Evolutionary conservation across 2,329 filamentous ascomycete genomes (phyloP).

Genomic region (Verticillium tricorpus): DNA sequence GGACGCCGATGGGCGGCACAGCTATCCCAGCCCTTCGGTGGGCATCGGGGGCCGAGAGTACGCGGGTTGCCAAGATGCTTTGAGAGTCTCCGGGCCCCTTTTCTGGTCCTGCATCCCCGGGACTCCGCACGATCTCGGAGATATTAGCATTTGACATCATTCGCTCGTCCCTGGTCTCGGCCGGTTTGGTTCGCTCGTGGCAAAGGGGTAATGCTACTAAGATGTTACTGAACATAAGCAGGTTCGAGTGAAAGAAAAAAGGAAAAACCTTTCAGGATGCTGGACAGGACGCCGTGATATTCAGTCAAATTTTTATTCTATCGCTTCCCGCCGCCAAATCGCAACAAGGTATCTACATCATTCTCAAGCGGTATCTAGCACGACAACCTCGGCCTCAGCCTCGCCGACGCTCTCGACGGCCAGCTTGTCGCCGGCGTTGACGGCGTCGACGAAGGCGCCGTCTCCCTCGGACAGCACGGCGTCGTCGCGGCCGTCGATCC

Average conservation of each 20-base stretch:
- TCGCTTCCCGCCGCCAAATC: neutral
- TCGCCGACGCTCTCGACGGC: constrained; percentile 64
- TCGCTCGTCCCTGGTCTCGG: too few species aligned
- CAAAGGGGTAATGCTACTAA: too few species aligned
- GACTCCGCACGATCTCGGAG: too few species aligned
- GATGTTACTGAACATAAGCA: too few species aligned
- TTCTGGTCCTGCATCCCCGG: too few species aligned
- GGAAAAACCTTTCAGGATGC: too few species aligned
- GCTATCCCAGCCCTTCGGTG: neutral
- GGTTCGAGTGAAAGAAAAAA: too few species aligned
- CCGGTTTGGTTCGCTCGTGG: too few species aligned
- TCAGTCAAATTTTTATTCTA: neutral
- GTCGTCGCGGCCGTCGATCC: constrained; percentile 61
- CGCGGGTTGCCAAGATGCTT: neutral
- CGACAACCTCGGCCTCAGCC: constrained; percentile 64
- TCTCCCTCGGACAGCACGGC: constrained; percentile 71
- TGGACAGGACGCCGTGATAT: too few species aligned
- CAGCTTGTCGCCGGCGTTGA: constrained; percentile 61
- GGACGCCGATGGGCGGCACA: neutral
- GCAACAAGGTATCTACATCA: neutral
- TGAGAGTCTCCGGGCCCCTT: neutral
- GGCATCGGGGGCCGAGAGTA: too few species aligned
- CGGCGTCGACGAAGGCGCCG: constrained; percentile 67
- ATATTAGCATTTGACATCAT: too few species aligned
- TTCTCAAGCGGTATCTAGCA: constrained; percentile 57